Base-by-base conservation (phyloP, 805 yeast species). In the Clavispora phyllophila region DNA sequence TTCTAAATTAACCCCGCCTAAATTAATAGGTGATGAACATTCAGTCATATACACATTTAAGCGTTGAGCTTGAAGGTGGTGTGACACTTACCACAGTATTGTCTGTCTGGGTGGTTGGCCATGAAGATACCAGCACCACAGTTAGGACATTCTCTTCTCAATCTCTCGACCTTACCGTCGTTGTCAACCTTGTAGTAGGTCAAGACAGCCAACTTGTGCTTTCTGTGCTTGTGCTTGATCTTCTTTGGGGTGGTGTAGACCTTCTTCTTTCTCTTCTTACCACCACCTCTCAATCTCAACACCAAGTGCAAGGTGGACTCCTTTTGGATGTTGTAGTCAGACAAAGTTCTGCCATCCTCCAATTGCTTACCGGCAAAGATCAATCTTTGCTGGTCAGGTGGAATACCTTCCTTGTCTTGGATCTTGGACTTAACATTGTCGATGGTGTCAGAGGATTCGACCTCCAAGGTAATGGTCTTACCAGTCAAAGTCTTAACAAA, bases 181-280 rank as follows among this genome's bases (percentile, higher is more conserved):
- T 84, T 87, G 76, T 89, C 96, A 66, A 93, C 97, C 84, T 91
- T 90, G 89, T 90, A 93, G 93, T 91, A 93, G 71, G 95, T 89
- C 75, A 93, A 86, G 74, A 93, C 97, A 76, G 97, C 98, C 70
- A 93, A 82, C 87, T 93, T 93, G 78, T 87, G 87, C 83, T 91
- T 93, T 87, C 87, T 93, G 86, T 88, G 96, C 86, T 89, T 90
- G 95, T 93, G 98, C 80, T 78, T 87, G 80, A 93, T 87, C 86
- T 90, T 95, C 90, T 93, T 93, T 82, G 99, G 99, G 71, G 98
- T 91, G 79, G 98, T 91, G 91, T 91, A 93, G 72, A 89, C 97
- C 95, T 91, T 91, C 96, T 93, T 93, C 93, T 93, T 93, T 84
- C 96, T 91, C 93, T 93, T 93, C 87, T 90, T 93, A 72, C 75